Evolutionary conservation across 768 basidiomycete species (phyloP), one percentile per base, ranked within the genome.

Genomic region (Suillus subluteus): DNA sequence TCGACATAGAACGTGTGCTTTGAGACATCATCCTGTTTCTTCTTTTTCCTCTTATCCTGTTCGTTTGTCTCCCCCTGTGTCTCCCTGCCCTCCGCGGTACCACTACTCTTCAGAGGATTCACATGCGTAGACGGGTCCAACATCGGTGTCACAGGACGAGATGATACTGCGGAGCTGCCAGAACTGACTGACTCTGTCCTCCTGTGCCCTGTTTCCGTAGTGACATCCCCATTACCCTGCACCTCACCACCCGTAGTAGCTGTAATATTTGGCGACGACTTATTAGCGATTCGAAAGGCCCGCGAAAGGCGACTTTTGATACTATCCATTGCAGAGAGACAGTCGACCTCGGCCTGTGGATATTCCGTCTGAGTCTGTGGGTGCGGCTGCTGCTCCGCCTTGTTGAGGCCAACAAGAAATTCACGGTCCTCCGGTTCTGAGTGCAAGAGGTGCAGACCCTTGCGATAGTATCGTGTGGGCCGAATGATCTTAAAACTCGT

Each of bases 1-100:
- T 90, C 84, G 66, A 99, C 87, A 72, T 93, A 98, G 78, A 99
- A 99, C 1, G 94, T 97, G 78, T 99, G 97, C 71, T 92, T 94
- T 48, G 91, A 94, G 6, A 95, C 91, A 65, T 93, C 90, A 44
- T 82, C 82, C 1, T 78, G 72, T 76, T 81, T 84, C 72, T 77
- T 83, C 79, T 78, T 83, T 76, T 81, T 84, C 66, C 81, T 81
- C 62, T 81, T 78, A 52, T 83, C 81, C 38, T 79, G 78, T 58
- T 81, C 70, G 37, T 68, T 71, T 16, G 75, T 74, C 11, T 75
- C 71, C 43, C 71, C 54, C 48, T 68, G 62, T 2, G 69, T 68
- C 68, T 74, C 73, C 65, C 59, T 65, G 55, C 55, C 64, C 58
- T 43, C 69, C 59, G 30, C 73, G 68, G 54, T 68, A 66, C 44